Base-by-base conservation (phyloP, 192 early-diverging fungal genomes). In the Funneliformis mosseae region DNA sequence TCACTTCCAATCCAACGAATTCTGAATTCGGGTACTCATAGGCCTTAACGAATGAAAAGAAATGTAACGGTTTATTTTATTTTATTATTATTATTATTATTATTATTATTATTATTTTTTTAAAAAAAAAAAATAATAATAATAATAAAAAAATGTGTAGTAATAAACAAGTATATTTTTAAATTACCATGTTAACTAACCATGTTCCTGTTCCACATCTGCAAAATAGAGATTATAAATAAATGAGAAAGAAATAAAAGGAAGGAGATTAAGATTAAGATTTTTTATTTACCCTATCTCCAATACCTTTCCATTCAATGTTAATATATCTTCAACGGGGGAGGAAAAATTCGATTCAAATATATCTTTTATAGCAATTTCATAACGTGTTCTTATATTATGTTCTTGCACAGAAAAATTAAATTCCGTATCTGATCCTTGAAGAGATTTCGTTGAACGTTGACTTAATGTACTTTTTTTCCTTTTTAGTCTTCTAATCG, bases 231-330 rank as follows among this genome's bases (percentile, higher is more conserved):
- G 23, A 3, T 64, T 23, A 28, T 23, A 28, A 11, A 66, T 33
- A 66, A 38, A 66, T 33, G 28, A 25, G 8, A 16, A 14, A 33
- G 1, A 12, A 66, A 28, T 16, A 12, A 64, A 21, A 28, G 5
- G 8, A 11, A 28, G 10, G 10, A 45, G 5, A 18, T n/a, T 61
- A 18, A 5, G 6, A 18, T n/a, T n/a, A n/a, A n/a, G n/a, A n/a
- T n/a, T n/a, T 27, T 27, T 66, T 33, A 33, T 33, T 66, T 66
- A 66, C 64, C 21, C 64, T 33, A n/a, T 33, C 28, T 66, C 64
- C 64, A 66, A 10, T 16, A 66, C 16, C 28, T 66, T 66, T 66
- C 64, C 64, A n/a, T 66, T 66, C 23, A 33, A 33, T 66, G n/a
- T 28, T 33, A 66, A 14, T 33, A 66, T n/a, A 33, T 66, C 64